Evolutionary conservation across 2,329 filamentous ascomycete species (phyloP).

Genomic region (Thermothelomyces thermophilus): DNA sequence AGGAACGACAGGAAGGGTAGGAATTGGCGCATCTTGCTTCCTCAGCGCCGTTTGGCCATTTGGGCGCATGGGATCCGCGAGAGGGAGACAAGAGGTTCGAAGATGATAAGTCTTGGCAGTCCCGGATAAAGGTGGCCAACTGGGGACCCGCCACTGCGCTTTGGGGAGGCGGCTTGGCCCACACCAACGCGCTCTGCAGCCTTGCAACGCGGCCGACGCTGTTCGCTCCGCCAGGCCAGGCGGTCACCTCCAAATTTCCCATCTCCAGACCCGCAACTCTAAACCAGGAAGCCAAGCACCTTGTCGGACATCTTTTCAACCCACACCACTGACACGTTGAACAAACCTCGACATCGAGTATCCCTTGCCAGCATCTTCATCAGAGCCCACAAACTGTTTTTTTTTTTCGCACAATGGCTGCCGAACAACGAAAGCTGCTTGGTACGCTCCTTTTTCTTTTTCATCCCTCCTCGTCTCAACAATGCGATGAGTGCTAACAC

Average conservation of each 20-base stretch:
- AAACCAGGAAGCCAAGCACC: not conserved
- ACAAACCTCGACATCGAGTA: not conserved
- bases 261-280: not conserved
- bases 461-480: not conserved
- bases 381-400: too few relatives aligned
- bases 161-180: too few relatives aligned
- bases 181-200: slow-evolving; percentile 12
- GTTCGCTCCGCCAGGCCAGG: too few relatives aligned
- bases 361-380: not conserved
- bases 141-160: too few relatives aligned
- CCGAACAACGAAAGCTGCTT: slow-evolving; percentile 96
- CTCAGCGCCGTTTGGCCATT: slow-evolving; percentile 26
- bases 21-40: slow-evolving; percentile 25
- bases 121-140: too few relatives aligned
- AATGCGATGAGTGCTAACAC: not conserved
- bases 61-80: slow-evolving; percentile 15
- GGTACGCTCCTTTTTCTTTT: slow-evolving; percentile 36
- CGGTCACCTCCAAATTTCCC: slow-evolving; percentile 9
- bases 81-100: not conserved
- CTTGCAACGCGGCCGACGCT: slow-evolving; percentile 22
- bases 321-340: too few relatives aligned
- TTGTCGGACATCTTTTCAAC: not conserved
- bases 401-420: slow-evolving; percentile 72
- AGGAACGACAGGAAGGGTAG: slow-evolving; percentile 24
- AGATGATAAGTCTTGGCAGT: not conserved